These are phyloP conservation scores for Lipomyces yamanashiensis DNA, from an alignment of 805 yeast genomes.

Conservation along the genomic window DNA sequence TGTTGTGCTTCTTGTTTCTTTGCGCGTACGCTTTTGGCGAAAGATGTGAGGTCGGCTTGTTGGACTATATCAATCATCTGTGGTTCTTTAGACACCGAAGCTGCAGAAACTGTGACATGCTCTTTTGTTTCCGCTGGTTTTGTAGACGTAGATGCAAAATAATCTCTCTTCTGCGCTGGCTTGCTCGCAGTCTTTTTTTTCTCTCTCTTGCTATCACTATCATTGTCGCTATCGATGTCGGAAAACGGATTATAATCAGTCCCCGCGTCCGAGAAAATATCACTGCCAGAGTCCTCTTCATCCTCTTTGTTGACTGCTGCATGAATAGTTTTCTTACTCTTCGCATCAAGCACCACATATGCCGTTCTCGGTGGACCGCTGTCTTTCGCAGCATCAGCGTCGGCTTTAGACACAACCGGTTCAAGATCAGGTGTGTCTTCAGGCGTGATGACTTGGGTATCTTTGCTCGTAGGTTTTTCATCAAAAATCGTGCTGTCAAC, in stretches of 20 bases:
- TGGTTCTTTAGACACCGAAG: neutral
- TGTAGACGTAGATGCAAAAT: neutral
- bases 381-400: neutral
- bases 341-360: conserved; percentile 1
- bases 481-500: neutral
- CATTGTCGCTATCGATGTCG: conserved; percentile 19
- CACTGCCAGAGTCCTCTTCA: conserved; percentile 23
- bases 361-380: conserved; percentile 1
- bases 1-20: conserved; percentile 10
- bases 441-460: neutral
- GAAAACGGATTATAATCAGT: conserved; percentile 35
- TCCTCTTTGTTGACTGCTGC: conserved; percentile 5
- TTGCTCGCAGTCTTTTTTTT: neutral
- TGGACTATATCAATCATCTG: conserved; percentile 2
- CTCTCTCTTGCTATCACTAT: conserved; percentile 11
- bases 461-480: neutral
- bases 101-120: neutral
- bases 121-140: neutral
- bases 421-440: neutral
- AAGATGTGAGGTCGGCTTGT: conserved; percentile 16
- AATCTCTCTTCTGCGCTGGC: neutral
- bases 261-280: conserved; percentile 36
- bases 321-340: neutral
- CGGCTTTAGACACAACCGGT: neutral
- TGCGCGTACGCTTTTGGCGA: conserved; percentile 13